These are phyloP conservation scores for Oryza punctata DNA, from an alignment of 176 grass and related monocot species.

Conservation along the genomic window DNA sequence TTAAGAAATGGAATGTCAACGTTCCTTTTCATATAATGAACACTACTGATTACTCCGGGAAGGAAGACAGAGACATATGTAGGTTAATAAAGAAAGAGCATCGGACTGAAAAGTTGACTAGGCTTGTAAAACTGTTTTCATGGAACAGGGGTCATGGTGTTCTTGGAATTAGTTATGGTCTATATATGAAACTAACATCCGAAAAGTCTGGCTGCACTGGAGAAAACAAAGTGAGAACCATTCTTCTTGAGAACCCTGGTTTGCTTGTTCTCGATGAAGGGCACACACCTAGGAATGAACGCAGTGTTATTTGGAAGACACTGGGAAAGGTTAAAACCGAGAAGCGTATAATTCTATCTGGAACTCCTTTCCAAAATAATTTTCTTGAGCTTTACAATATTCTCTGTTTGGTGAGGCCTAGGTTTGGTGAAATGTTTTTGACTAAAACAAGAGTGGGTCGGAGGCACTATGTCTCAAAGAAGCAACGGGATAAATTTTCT, in stretches of 20 bases:
- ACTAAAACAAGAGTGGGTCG: slow-evolving; percentile 54
- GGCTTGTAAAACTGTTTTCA: slow-evolving; percentile 75
- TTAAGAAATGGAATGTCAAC: slow-evolving; percentile 80
- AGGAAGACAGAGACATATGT: slow-evolving; percentile 68
- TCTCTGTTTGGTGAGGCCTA: slow-evolving; percentile 78
- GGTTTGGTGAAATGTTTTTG: slow-evolving; percentile 86
- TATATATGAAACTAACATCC: slow-evolving; percentile 70
- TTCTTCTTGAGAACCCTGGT: slow-evolving; percentile 84
- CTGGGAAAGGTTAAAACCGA: slow-evolving; percentile 80
- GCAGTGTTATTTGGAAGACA: slow-evolving; percentile 76
- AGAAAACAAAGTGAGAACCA: slow-evolving; percentile 60
- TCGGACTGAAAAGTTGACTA: slow-evolving; percentile 54
- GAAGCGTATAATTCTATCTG: slow-evolving; percentile 90
- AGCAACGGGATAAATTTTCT: slow-evolving; percentile 50
- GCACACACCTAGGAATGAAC: slow-evolving; percentile 90
- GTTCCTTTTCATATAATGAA: slow-evolving; percentile 93
- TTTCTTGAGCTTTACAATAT: slow-evolving; percentile 96
- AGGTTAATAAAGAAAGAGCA: slow-evolving; percentile 58
- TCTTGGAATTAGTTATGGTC: slow-evolving; percentile 85
- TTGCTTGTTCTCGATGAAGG: slow-evolving; percentile 93
- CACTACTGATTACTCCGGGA: slow-evolving; percentile 66
- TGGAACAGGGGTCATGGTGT: slow-evolving; percentile 80
- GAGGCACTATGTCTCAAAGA: slow-evolving; percentile 43
- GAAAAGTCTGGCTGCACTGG: slow-evolving; percentile 52
- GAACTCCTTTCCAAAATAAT: slow-evolving; percentile 95